Evolutionary conservation across 805 yeast species (phyloP), one percentile per base, ranked within the genome.

Genomic region (Candida sphagnicola): DNA sequence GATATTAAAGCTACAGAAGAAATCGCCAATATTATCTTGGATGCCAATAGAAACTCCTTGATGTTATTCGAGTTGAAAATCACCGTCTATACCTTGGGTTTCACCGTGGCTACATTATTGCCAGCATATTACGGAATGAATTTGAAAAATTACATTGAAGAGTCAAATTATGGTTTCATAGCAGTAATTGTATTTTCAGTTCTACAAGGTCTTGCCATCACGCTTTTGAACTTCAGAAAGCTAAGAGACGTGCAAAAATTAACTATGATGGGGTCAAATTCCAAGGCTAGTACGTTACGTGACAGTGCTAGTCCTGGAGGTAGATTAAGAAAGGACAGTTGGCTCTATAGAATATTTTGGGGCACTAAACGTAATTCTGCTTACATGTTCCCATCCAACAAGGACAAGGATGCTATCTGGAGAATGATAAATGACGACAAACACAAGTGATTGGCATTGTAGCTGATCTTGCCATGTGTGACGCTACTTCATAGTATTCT

Each of bases 61-160:
- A 87, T 90, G 95, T 72, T 90, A 40, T 80, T 84, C 48, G 95
- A 90, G 53, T 65, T 90, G 46, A 83, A 85, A 50, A 78, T 89
- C 12, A 79, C 95, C 0, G 83, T 90, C 18, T 86, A 85, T 45
- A 87, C 96, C 0, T 59, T 90, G 25, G 95, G 95, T 0, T 76
- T 86, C 53, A 85, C 95, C 0, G 83, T 86, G 16, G 95, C 95
- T 1, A 83, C 95, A 1, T 64, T 86, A 15, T 50, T 87, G 1
- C 95, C 96, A 2, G 95, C 95, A 5, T 81, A 89, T 49, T 90
- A 86, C 53, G 96, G 95, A 24, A 85, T 85, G 95, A 85, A 85
- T 53, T 63, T 85, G 50, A 82, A 82, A 45, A 85, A 85, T 50
- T 85, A 80, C 51, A 77, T 85, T 4, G 95, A 85, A 56, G 86